Evolutionary conservation across 129 eudicot genomes (phyloP), one percentile per base, ranked within the genome.

Genomic region (Saussurea involucrata): DNA sequence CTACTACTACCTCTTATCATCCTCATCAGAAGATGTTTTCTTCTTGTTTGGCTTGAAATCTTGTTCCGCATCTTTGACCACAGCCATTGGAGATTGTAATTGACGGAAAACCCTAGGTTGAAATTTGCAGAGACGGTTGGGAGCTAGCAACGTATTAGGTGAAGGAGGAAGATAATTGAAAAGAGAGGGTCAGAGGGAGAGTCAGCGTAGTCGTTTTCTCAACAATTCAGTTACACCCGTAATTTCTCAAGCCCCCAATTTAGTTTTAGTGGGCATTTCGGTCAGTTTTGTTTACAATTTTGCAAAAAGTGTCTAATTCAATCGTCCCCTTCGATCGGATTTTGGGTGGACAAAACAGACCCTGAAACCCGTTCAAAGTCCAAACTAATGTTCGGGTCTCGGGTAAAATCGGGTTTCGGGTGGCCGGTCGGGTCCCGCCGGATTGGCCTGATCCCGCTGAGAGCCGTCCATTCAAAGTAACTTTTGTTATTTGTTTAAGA

Each of bases 1-100:
- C 4, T 15, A 4, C 24, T 70, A 6, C 13, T 70, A 81, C 98
- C 98, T 86, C 68, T 95, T 87, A 57, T 92, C 97, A 83, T 88
- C 91, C 55, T 83, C 90, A 13, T 90, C 92, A 40, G 93, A 83
- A 29, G 75, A 64, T 24, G 89, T 68, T 81, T 95, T 86, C 85
- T 95, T 91, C 91, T 89, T 91, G 42, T 78, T 79, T 0, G 96
- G 87, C 75, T 76, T 74, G 31, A 17, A 37, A n/a, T 88, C 86
- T 80, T 91, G 93, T 46, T 88, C 92, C 27, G 83, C 78, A 4
- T 87, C 90, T 76, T 86, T 89, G 67, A 79, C 83, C 18, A 80
- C 90, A n/a, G 89, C 88, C 93, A 88, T 89, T 78, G 72, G 58
- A 21, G 46, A 68, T 44, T 31, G 46, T 74, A 72, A n/a, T 32